phyloP scores from a whole-genome alignment of 208 protist genomes.

The Acanthamoeba lenticulata region DNA sequence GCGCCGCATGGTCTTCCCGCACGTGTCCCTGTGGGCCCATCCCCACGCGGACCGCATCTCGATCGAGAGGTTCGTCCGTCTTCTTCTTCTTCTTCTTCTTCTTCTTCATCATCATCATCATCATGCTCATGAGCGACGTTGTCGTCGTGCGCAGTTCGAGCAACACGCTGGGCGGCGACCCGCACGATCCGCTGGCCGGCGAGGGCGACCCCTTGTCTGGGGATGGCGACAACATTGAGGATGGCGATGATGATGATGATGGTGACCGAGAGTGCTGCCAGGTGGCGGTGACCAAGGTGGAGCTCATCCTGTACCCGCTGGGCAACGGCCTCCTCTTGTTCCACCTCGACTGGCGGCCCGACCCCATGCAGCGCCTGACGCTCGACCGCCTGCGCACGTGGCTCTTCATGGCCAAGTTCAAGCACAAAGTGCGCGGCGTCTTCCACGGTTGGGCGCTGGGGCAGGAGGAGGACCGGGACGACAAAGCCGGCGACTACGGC shows the following conservation, averaged over 20 bases:
- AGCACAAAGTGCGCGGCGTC: background rate
- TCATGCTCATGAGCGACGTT: background rate
- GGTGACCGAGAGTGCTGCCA: background rate
- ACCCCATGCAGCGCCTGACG: background rate
- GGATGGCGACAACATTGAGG: background rate
- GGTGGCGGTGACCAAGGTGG: background rate
- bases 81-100: background rate
- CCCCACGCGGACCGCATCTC: background rate
- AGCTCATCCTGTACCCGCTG: background rate
- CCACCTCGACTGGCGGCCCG: background rate
- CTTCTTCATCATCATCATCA: background rate
- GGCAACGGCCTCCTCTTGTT: background rate
- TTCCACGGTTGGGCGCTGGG: conserved; percentile 15
- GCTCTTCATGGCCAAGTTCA: conserved; percentile 35
- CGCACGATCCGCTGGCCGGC: background rate
- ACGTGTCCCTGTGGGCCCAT: background rate
- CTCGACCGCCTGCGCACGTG: background rate
- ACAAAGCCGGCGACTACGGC: background rate
- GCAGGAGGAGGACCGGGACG: background rate
- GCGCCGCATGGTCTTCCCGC: background rate
- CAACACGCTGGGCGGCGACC: background rate
- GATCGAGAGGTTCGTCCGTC: background rate
- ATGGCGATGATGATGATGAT: background rate
- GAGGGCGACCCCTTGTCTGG: background rate
- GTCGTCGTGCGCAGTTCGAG: background rate